Base-by-base conservation (phyloP, 352 stramenopile genomes). In the Phytophthora syringae region DNA sequence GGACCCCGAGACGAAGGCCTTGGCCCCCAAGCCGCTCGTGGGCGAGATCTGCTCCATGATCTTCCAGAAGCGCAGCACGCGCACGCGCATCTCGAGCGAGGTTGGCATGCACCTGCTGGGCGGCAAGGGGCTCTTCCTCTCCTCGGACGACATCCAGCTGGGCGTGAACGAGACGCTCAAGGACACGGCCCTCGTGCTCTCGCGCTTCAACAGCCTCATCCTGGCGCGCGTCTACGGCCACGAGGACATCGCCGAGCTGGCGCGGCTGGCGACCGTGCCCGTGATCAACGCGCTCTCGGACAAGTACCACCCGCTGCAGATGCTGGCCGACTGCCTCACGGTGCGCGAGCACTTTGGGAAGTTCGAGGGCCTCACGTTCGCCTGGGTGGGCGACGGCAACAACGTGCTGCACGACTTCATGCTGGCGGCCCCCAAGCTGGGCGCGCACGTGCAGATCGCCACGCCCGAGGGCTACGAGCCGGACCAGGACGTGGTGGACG, bases 251-350 rank as follows among this genome's bases (percentile, higher is more conserved):
- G 52, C 86, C 6, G 90, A 98, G 64, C 86, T 99, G 15, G 89
- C 89, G 1, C 64, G 91, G 54, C 80, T 99, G 40, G 79, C 96
- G 5, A 95, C 74, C 22, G 93, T 99, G 36, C 97, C 97, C 43
- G 94, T 99, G 28, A 99, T 99, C 74, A 99, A 99, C 68, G 97
- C 97, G 20, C 84, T 99, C 7, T 98, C 88, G 61, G 97, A 99
- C 70, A 95, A 98, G 76, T 97, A 99, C 75, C 98, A 99, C 75
- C 98, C 97, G 20, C 82, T 99, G 27, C 98, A 99, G 75, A 98
- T 97, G 57, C 82, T 99, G 37, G 98, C 97, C 1, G 98, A 99
- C 81, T 91, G 98, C 43, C 95, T 99, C 92, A 99, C 97, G 3
- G 85, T 99, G 12, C 55, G 86, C 72, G 86, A 97, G 59, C 88